Base-by-base conservation (phyloP, 768 basidiomycete species). In the Candolleomyces eurysporus region DNA sequence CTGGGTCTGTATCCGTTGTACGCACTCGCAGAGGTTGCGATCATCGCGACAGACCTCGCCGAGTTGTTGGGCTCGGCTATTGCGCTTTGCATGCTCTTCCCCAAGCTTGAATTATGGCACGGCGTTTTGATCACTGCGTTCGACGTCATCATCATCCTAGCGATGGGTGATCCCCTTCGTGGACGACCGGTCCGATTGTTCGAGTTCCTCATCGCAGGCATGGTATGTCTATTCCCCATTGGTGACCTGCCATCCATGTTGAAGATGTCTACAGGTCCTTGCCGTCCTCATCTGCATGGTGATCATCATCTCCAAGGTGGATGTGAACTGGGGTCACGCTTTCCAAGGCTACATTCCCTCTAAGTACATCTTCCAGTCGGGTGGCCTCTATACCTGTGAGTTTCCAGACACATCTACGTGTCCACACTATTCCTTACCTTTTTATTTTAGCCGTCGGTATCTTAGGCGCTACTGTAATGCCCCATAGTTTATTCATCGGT, bases 11-110 rank as follows among this genome's bases (percentile, higher is more conserved):
- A 89, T 67, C 87, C 89, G 1, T 78, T 90, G 19, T 90, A 90
- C 63, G 61, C 73, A 36, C 69, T 89, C 19, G 72, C 88, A 0
- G 91, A 93, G 69, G 71, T 89, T 5, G 89, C 88, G 56, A 88
- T 93, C 67, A 81, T 91, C 30, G 83, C 86, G 13, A 92, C 91
- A 5, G 91, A 92, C 69, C 77, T 94, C 42, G 90, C 91, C 10
- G 92, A 95, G 71, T 77, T 95, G 17, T 75, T 95, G 21, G 88
- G 93, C 4, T 89, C 87, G 48, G 92, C 92, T 13, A 92, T 94
- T 57, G 92, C 89, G 0, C 76, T 94, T 48, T 85, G 85, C 68
- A 78, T 94, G 74, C 78, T 92, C 45, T 89, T 91, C 68, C 90
- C 89, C 0, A 71, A 69, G 30, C 77, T 92, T 6, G 80, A 90